Conservation (phyloP, 2,329 filamentous ascomycete species). For the Nectriaceae sp. region DNA sequence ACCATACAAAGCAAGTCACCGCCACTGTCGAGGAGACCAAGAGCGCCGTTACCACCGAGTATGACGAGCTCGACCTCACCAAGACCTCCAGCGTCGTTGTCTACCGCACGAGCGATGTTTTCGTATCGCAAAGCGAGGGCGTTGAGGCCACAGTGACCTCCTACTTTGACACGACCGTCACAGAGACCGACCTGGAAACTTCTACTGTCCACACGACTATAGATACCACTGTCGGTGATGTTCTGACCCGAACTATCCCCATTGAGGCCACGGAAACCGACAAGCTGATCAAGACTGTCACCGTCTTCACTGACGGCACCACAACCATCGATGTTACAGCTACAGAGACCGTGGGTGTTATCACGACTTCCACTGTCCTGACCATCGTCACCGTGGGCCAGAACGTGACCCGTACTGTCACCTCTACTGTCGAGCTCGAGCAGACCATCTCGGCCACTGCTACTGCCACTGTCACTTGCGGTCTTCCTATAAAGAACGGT, state of each 20-base stretch:
- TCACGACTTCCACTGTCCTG: not conserved
- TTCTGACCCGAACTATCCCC: not conserved
- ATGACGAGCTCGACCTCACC: not conserved
- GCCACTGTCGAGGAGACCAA: not conserved
- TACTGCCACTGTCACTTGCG: not conserved
- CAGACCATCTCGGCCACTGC: not conserved
- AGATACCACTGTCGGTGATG: not conserved
- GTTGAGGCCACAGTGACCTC: not conserved
- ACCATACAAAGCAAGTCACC: not conserved
- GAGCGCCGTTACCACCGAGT: not conserved
- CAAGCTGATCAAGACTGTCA: not conserved
- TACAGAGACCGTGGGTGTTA: not conserved
- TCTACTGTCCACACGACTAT: not conserved
- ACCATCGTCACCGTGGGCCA: not conserved
- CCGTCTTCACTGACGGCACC: not conserved
- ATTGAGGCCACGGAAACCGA: not conserved
- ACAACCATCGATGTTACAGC: not conserved
- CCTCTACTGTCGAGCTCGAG: not conserved
- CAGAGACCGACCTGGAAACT: not conserved
- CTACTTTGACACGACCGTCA: not conserved
- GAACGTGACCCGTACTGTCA: not conserved
- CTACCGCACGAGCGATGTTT: not conserved
- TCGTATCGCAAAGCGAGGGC: not conserved
- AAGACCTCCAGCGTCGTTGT: not conserved
- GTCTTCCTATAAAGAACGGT: constrained; percentile 1